A percentile compares a stretch with the other conserved stretches of the same genome.
Evolutionary conservation across 257 asterid genomes (phyloP).

Genomic region (Gentiana macrophylla): DNA sequence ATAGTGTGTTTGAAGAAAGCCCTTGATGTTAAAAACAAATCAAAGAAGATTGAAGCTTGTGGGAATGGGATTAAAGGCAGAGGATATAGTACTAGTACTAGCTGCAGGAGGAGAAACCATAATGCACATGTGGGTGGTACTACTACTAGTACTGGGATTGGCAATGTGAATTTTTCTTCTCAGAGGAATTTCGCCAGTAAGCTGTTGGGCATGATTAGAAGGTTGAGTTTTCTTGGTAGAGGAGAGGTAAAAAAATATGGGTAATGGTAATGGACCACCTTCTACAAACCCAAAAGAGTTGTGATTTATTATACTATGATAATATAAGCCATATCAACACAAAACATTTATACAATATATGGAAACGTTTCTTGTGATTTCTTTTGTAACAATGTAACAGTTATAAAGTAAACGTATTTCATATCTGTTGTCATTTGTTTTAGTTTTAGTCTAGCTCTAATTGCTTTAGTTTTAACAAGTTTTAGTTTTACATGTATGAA

Average conservation of each 20-base stretch:
- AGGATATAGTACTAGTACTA: constrained; percentile 20
- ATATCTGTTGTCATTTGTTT: too few relatives aligned
- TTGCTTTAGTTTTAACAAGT: too few relatives aligned
- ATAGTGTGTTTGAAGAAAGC: constrained; percentile 41
- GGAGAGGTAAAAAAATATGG: constrained; percentile 38
- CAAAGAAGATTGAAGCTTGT: constrained; percentile 22
- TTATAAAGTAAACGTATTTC: too few relatives aligned
- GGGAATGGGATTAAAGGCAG: not conserved
- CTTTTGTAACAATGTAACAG: too few relatives aligned
- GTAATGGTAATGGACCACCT: constrained; percentile 3
- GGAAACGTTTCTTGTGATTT: too few relatives aligned
- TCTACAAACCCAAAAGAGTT: constrained; percentile 10
- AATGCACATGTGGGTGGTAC: constrained; percentile 18
- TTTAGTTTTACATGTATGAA: too few relatives aligned
- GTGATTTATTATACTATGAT: not conserved
- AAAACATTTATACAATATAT: too few relatives aligned
- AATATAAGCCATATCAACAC: too few relatives aligned
- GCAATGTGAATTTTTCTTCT: constrained; percentile 43
- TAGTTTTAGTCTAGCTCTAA: too few relatives aligned
- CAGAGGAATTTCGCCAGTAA: constrained; percentile 39
- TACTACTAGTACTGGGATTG: constrained; percentile 35
- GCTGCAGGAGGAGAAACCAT: constrained; percentile 34
- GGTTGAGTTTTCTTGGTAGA: constrained; percentile 39
- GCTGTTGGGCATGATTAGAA: constrained; percentile 36
- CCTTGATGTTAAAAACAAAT: constrained; percentile 27